Percentiles rank a stretch among this genome's conserved stretches.
Evolutionary conservation across 164 flowering plant species (phyloP).

Genomic region (Aristolochia fimbriata): DNA sequence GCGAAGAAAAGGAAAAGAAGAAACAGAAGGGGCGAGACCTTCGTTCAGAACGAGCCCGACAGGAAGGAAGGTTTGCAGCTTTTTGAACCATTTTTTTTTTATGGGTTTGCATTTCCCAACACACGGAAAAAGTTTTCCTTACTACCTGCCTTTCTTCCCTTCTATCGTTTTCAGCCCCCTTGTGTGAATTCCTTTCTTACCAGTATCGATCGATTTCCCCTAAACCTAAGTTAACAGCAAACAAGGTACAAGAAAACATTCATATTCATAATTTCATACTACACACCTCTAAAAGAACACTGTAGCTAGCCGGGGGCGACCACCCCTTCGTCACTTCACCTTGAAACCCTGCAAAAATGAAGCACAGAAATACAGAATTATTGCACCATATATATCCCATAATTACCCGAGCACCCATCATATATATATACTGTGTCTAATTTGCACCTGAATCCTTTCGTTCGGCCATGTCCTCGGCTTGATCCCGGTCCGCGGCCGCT

Average conservation of each 20-base stretch:
- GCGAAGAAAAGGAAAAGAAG: slow-evolving; percentile 12
- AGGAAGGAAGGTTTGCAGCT: slow-evolving; percentile 71
- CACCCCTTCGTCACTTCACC: slow-evolving; percentile 52
- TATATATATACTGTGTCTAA: neutral
- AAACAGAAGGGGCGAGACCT: slow-evolving; percentile 17
- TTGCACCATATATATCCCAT: neutral
- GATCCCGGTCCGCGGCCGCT: slow-evolving; percentile 13
- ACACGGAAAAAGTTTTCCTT: slow-evolving; percentile 25
- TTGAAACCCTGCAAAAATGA: slow-evolving; percentile 31
- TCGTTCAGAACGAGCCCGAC: slow-evolving; percentile 40
- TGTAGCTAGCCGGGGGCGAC: slow-evolving; percentile 46
- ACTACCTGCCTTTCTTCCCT: slow-evolving; percentile 5
- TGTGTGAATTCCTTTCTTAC: neutral
- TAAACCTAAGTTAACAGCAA: neutral
- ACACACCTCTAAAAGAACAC: slow-evolving; percentile 16
- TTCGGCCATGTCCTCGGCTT: slow-evolving; percentile 11
- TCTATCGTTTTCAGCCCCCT: slow-evolving; percentile 6
- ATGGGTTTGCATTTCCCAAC: slow-evolving; percentile 47
- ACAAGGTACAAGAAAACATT: slow-evolving; percentile 3
- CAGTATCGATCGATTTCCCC: neutral
- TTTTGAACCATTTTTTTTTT: slow-evolving; percentile 30
- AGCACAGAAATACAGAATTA: neutral
- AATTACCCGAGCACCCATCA: too few relatives aligned
- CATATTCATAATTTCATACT: neutral
- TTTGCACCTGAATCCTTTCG: slow-evolving; percentile 41